Conservation (phyloP, 2,329 filamentous ascomycete species). For the Aspergillus sp. region DNA sequence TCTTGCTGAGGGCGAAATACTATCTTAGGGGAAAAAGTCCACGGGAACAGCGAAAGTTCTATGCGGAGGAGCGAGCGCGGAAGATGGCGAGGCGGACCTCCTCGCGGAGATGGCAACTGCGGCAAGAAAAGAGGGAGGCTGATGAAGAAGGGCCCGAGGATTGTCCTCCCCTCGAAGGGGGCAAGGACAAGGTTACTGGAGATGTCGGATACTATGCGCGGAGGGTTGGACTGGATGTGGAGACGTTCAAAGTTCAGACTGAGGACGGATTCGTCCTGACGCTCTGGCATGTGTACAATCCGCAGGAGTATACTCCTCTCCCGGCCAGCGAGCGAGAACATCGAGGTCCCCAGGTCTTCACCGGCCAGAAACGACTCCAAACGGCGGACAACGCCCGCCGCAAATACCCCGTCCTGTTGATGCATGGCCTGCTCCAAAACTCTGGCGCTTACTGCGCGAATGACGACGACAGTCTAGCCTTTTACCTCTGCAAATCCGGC, state of each 20-base stretch:
- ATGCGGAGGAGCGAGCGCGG: slow-evolving; percentile 70
- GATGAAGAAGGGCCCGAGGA: slow-evolving; percentile 49
- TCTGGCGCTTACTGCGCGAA: slow-evolving; percentile 88
- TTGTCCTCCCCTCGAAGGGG: slow-evolving; percentile 78
- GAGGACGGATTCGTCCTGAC: slow-evolving; percentile 92
- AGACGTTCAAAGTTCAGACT: slow-evolving; percentile 82
- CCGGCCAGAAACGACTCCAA: slow-evolving; percentile 38
- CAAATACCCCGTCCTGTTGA: slow-evolving; percentile 77
- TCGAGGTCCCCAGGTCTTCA: slow-evolving; percentile 68
- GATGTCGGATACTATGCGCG: slow-evolving; percentile 86
- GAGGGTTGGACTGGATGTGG: slow-evolving; percentile 83
- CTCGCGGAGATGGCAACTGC: slow-evolving; percentile 65
- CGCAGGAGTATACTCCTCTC: slow-evolving; percentile 68
- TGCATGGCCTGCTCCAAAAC: slow-evolving; percentile 87
- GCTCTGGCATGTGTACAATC: slow-evolving; percentile 88
- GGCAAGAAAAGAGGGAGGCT: slow-evolving; percentile 45
- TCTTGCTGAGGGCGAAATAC: slow-evolving; percentile 56
- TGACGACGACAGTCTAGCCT: slow-evolving; percentile 86
- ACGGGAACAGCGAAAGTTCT: slow-evolving; percentile 67
- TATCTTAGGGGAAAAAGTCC: slow-evolving; percentile 65
- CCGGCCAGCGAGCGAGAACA: slow-evolving; percentile 49
- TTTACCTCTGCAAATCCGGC: slow-evolving; percentile 87
- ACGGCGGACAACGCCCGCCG: slow-evolving; percentile 30
- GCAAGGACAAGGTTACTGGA: slow-evolving; percentile 75
- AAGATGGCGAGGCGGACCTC: slow-evolving; percentile 60